Evolutionary conservation across 345 rosid genomes (phyloP).

Genomic region (Lenwebbia sp.): DNA sequence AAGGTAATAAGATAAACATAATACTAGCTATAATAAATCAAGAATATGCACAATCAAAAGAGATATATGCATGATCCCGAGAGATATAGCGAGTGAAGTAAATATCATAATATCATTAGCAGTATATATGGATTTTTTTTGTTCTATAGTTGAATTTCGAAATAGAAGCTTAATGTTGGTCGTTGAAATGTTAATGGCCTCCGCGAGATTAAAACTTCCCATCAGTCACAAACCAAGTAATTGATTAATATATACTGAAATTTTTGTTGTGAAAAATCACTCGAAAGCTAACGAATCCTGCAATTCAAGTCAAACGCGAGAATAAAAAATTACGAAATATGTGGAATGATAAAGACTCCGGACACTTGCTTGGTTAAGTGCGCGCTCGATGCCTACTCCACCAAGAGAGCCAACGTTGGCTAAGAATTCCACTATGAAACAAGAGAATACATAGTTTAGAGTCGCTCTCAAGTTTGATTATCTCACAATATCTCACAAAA

Average conservation of each 20-base stretch:
- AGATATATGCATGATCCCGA: rapidly evolving
- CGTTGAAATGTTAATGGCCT: neutral
- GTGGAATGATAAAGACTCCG: neutral
- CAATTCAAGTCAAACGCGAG: neutral
- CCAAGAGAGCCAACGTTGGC: too few relatives aligned
- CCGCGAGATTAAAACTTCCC: neutral
- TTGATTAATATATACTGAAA: neutral
- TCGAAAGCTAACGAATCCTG: rapidly evolving
- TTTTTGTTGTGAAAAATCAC: neutral
- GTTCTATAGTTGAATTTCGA: neutral
- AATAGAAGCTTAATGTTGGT: neutral
- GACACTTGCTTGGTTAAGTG: too few relatives aligned
- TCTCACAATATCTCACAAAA: neutral
- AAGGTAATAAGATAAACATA: neutral
- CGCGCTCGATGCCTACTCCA: too few relatives aligned
- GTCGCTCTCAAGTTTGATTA: neutral
- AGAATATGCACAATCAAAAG: rapidly evolving
- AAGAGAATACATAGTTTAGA: neutral
- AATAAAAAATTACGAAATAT: too few relatives aligned
- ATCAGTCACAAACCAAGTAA: neutral
- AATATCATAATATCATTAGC: rapidly evolving
- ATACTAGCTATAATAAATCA: rapidly evolving
- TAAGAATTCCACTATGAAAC: too few relatives aligned
- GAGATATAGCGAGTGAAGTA: rapidly evolving
- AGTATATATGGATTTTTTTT: neutral